phyloP scores from a whole-genome alignment of 805 yeast species.

The Pichia thaimueangensis region DNA sequence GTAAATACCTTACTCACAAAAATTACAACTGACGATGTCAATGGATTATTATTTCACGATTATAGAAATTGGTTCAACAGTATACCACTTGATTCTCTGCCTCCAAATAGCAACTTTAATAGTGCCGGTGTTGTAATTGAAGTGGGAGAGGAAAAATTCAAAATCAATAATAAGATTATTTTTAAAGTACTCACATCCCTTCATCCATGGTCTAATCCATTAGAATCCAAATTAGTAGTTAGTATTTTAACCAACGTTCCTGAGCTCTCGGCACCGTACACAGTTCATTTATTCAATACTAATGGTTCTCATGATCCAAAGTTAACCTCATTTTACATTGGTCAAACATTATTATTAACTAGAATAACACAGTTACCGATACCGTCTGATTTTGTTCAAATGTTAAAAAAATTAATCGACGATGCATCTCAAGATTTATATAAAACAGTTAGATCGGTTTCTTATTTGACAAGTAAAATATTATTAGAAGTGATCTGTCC shows the following conservation, averaged over 20 bases:
- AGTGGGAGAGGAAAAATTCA: slow-evolving; percentile 47
- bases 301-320: slow-evolving; percentile 76
- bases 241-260: slow-evolving; percentile 47
- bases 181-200: slow-evolving; percentile 55
- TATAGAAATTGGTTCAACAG: slow-evolving; percentile 45
- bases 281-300: slow-evolving; percentile 46
- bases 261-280: slow-evolving; percentile 70
- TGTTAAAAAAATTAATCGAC: slow-evolving; percentile 11
- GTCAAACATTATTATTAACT: slow-evolving; percentile 57
- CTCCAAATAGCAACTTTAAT: not conserved
- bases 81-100: slow-evolving; percentile 16
- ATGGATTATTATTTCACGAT: slow-evolving; percentile 41
- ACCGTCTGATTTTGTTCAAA: slow-evolving; percentile 34
- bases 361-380: slow-evolving; percentile 53
- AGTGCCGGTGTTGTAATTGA: slow-evolving; percentile 37
- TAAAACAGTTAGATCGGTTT: not conserved
- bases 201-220: slow-evolving; percentile 75
- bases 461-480: slow-evolving; percentile 17
- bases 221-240: slow-evolving; percentile 51
- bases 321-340: slow-evolving; percentile 75
- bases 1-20: slow-evolving; percentile 43
- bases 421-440: slow-evolving; percentile 3
- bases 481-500: slow-evolving; percentile 60
- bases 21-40: slow-evolving; percentile 42
- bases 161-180: slow-evolving; percentile 60